A percentile compares a stretch with the other conserved stretches of the same genome.
Conservation (phyloP, 1,139 yeast species). For the Suhomyces maxii region DNA sequence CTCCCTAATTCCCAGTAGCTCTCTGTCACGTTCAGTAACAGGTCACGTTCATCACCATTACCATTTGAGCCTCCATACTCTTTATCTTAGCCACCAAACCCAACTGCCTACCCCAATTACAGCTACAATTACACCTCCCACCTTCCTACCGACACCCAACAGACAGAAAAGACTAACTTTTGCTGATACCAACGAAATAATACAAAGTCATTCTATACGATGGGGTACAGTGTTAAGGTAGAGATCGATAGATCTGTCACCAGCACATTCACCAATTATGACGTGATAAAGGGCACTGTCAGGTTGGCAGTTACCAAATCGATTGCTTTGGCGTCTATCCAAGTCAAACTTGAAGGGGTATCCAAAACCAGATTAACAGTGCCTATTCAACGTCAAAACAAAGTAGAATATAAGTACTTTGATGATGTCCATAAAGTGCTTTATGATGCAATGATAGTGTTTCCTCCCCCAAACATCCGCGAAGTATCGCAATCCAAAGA, state of each 20-base stretch:
- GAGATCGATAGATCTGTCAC: conserved; percentile 38
- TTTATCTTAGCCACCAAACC: no score
- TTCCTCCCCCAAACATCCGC: conserved; percentile 60
- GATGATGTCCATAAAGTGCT: conserved; percentile 56
- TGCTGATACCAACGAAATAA: no score
- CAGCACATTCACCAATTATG: conserved; percentile 54
- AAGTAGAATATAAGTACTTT: conserved; percentile 15
- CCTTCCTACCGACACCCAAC: no score
- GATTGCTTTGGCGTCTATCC: conserved; percentile 50
- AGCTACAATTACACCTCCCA: no score
- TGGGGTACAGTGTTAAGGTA: conserved; percentile 30
- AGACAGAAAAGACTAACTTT: no score
- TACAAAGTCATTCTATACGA: no score
- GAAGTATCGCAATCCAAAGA: conserved; percentile 49
- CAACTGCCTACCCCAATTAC: no score
- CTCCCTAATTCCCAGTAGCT: no score
- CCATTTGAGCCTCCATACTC: no score
- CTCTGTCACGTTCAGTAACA: no score
- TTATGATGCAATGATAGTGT: conserved; percentile 55
- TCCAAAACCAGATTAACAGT: conserved; percentile 40
- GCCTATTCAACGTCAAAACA: conserved; percentile 15
- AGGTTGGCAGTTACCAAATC: conserved; percentile 45
- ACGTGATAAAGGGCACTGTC: conserved; percentile 50
- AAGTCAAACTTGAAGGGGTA: conserved; percentile 61
- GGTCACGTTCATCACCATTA: no score